A percentile compares a stretch with the other conserved stretches of the same genome.
Evolutionary conservation across 345 rosid genomes (phyloP).

Genomic region (Sisymbrium altissimum): DNA sequence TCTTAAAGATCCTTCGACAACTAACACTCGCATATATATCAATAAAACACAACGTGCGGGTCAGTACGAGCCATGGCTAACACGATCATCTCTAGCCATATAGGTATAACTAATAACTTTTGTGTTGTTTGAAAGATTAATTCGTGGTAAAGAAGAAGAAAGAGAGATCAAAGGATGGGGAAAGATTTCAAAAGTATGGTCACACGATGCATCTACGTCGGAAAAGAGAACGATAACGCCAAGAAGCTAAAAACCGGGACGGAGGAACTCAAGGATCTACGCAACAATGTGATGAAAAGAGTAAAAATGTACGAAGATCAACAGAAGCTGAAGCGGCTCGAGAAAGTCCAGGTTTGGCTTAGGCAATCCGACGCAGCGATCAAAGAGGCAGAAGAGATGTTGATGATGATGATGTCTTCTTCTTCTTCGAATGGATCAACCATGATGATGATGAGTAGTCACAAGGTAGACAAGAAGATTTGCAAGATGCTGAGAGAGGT

Average conservation of each 20-base stretch:
- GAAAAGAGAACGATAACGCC: constrained; percentile 27
- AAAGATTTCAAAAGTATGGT: constrained; percentile 38
- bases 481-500: constrained; percentile 28
- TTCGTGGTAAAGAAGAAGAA: neutral
- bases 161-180: constrained; percentile 18
- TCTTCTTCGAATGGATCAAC: constrained; percentile 18
- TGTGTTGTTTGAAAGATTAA: neutral
- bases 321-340: constrained; percentile 22
- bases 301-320: constrained; percentile 37
- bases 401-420: constrained; percentile 23
- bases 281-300: constrained; percentile 18
- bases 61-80: constrained; percentile 31
- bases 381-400: constrained; percentile 31
- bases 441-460: constrained; percentile 23
- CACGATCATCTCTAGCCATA: constrained; percentile 19
- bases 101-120: neutral
- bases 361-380: constrained; percentile 27
- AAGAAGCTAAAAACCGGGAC: constrained; percentile 23
- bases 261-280: constrained; percentile 32
- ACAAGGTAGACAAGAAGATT: constrained; percentile 27
- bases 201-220: constrained; percentile 38
- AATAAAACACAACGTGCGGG: constrained; percentile 21
- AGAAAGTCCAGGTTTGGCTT: constrained; percentile 33
- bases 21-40: constrained; percentile 4
- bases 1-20: constrained; percentile 6